Percentiles rank a stretch among this genome's conserved stretches.
Evolutionary conservation across 78 protist genomes (phyloP).

Genomic region (slime mould (Dictyostelium discoideum)): dicty_2.7 NC_007091.3:4032501-4033000

Average conservation of each 20-base stretch:
- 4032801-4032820: slow-evolving; percentile 92
- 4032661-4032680: slow-evolving; percentile 92
- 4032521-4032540: slow-evolving; percentile 88
- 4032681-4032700: slow-evolving; percentile 90
- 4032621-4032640: slow-evolving; percentile 96
- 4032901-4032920: slow-evolving; percentile 98
- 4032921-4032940: slow-evolving; percentile 99
- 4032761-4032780: slow-evolving; percentile 89
- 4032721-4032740: slow-evolving; percentile 98
- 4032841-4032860: slow-evolving; percentile 96
- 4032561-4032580: slow-evolving; percentile 92
- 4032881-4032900: slow-evolving; percentile 96
- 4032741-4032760: slow-evolving; percentile 85
- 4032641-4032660: slow-evolving; percentile 95
- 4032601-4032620: slow-evolving; percentile 97
- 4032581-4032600: slow-evolving; percentile 95
- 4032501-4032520: slow-evolving; percentile 93
- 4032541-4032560: slow-evolving; percentile 88
- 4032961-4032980: slow-evolving; percentile 97
- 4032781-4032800: slow-evolving; percentile 84
- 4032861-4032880: slow-evolving; percentile 98
- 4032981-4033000: slow-evolving; percentile 95
- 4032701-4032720: slow-evolving; percentile 98
- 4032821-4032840: slow-evolving; percentile 97
- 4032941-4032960: slow-evolving; percentile 97